Evolutionary conservation across 2,329 filamentous ascomycete genomes (phyloP), one percentile per base, ranked within the genome.

Genomic region (Pseudocercospora fuligena): DNA sequence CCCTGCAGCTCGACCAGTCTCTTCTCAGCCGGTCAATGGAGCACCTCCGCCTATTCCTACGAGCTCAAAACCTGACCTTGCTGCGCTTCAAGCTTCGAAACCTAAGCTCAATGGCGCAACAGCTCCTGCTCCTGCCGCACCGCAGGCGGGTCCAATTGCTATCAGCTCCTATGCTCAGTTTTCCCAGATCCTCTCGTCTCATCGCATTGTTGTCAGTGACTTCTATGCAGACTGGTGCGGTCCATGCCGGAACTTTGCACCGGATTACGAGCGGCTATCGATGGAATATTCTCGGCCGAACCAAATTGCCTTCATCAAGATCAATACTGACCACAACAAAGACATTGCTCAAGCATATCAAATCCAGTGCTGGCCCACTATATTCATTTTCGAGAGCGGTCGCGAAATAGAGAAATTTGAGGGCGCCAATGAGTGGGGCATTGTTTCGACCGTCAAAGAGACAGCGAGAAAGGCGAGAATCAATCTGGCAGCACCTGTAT

Each of bases 51-150:
- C 59, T 49, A 75, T 89, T 11, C 87, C 87, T 7, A 72, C 82
- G 27, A 78, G 80, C 21, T 87, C 87, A 25, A 81, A 86, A 49
- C 87, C 87, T n/a, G 85, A 89, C 76, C 79, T 89, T 3, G 82
- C 84, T 7, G 83, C 85, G 51, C 78, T 88, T 19, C 82, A 86
- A 77, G 82, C 85, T 6, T 83, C 82, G 1, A 86, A 87, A 69
- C 84, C 85, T 16, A 78, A 69, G 23, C 29, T 66, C 14, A 72
- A 68, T 63, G 67, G 60, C 14, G 63, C 63, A 31, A 62, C 61
- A 12, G 60, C 64, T 36, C 23, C 60, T 11, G 14, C 60, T 9
- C 36, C 56, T 27, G 27, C 69, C 2, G 58, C 43, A 14, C 5
- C 31, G n/a, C 29, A 58, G 19, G 29, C 67, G 29, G 63, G 65